phyloP scores from a whole-genome alignment of 1,284 basidiomycete species.

The Ceratobasidium sp. region DNA sequence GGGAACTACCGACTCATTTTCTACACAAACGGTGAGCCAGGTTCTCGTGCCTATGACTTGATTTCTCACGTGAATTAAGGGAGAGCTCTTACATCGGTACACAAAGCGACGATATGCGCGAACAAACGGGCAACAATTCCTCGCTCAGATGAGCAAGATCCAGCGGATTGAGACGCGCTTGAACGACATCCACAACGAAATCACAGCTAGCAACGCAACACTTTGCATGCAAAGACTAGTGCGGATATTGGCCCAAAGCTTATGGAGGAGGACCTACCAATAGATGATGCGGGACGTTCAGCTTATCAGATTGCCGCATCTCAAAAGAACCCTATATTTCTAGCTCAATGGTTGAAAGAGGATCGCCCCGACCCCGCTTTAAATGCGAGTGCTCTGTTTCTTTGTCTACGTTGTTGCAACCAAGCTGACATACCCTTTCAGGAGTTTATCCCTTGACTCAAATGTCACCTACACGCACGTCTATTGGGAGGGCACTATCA shows the following conservation, averaged over 20 bases:
- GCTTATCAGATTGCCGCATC: constrained; percentile 16
- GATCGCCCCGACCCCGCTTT: not conserved
- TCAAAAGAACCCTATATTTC: not conserved
- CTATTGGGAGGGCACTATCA: not conserved
- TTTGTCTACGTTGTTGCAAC: not conserved
- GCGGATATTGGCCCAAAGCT: too few relatives aligned
- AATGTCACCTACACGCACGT: not conserved
- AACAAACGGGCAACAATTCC: constrained; percentile 6
- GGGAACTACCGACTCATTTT: constrained; percentile 51
- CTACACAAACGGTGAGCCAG: constrained; percentile 48
- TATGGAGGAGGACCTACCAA: not conserved
- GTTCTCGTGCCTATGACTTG: not conserved
- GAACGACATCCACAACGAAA: not conserved
- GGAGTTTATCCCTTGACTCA: constrained; percentile 13
- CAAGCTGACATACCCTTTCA: not conserved
- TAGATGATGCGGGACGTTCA: not conserved
- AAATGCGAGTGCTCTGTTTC: not conserved
- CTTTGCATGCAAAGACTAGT: not conserved
- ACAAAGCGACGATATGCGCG: not conserved
- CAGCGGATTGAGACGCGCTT: constrained; percentile 7
- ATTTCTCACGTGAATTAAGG: constrained; percentile 18
- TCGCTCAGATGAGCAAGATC: constrained; percentile 5
- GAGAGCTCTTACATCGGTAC: constrained; percentile 22
- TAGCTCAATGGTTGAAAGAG: not conserved
- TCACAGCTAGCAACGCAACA: not conserved